Base-by-base conservation (phyloP, 1,284 basidiomycete species). In the Boletus hoseneyae region DNA sequence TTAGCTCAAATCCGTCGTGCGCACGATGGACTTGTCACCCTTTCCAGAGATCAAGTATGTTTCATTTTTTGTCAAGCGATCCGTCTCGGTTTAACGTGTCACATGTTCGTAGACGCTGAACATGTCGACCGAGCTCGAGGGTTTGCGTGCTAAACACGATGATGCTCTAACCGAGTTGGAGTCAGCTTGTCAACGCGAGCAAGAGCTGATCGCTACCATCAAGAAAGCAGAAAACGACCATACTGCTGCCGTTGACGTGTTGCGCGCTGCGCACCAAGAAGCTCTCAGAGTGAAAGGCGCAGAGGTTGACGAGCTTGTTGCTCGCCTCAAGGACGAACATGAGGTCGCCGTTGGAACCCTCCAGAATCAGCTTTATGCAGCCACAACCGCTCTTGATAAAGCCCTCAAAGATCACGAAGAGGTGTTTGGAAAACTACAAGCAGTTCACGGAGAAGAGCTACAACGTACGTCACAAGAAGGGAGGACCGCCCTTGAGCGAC, bases 71-170 rank as follows among this genome's bases (percentile, higher is more conserved):
- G 19, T 40, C 21, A 13, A 34, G 21, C 0, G n/a, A 46, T 41
- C 3, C 10, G 23, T 23, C 23, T 30, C 5, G 3, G 29, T 23
- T 38, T 47, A 12, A 64, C 21, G 13, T 21, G 6, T 18, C 18
- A 6, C 21, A 15, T 32, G 6, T 36, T 40, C 50, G 9, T 60
- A 93, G 87, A 76, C 89, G 25, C 66, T 84, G 50, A 94, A 93
- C 62, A 91, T 94, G 87, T 89, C 90, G 8, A 83, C 76, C 41
- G 91, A 93, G 63, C 79, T 95, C 37, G 86, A 90, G 54, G 79
- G 79, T 42, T 72, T 94, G 18, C 82, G 83, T 34, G 71, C 73
- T 40, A 80, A 83, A 63, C 82, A 89, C 57, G 67, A 75, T 42
- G 73, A 77, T 25, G 73, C 78, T 46, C 62, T 84, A 6, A 64